Percentiles rank a stretch among this genome's conserved stretches.
Conservation (phyloP, 163 green algal species). For the Prototheca cutis region DNA sequence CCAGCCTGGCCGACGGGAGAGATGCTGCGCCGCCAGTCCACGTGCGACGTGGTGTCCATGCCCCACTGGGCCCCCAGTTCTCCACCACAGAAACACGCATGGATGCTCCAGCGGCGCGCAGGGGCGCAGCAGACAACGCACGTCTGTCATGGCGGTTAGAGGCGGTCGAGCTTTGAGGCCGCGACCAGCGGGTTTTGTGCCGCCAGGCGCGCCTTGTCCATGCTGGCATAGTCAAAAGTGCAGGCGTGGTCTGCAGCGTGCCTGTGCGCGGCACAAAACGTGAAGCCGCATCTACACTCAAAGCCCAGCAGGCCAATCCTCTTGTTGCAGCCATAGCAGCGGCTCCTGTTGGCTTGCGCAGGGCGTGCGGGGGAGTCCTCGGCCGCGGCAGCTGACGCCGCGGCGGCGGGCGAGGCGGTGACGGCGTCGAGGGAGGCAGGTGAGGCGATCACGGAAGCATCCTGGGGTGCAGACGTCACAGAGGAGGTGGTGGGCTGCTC, state of each 20-base stretch:
- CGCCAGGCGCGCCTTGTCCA: slow-evolving; percentile 43
- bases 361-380: slow-evolving; percentile 5
- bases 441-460: too few relatives aligned
- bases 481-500: neutral
- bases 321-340: slow-evolving; percentile 71
- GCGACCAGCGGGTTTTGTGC: slow-evolving; percentile 45
- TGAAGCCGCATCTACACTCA: slow-evolving; percentile 67
- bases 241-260: slow-evolving; percentile 66
- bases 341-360: slow-evolving; percentile 38
- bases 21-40: too few relatives aligned
- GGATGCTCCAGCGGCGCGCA: neutral
- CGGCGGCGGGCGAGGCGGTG: too few relatives aligned
- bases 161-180: slow-evolving; percentile 29
- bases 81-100: too few relatives aligned
- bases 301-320: slow-evolving; percentile 71
- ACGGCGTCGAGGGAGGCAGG: too few relatives aligned
- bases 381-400: too few relatives aligned
- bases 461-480: too few relatives aligned
- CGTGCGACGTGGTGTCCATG: too few relatives aligned
- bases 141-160: slow-evolving; percentile 1
- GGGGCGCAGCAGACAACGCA: neutral
- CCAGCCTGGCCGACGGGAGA: too few relatives aligned
- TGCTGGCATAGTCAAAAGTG: slow-evolving; percentile 55
- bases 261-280: slow-evolving; percentile 61
- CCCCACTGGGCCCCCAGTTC: too few relatives aligned